Conservation (phyloP, 352 stramenopile genomes). For the Phytophthora pini region DNA sequence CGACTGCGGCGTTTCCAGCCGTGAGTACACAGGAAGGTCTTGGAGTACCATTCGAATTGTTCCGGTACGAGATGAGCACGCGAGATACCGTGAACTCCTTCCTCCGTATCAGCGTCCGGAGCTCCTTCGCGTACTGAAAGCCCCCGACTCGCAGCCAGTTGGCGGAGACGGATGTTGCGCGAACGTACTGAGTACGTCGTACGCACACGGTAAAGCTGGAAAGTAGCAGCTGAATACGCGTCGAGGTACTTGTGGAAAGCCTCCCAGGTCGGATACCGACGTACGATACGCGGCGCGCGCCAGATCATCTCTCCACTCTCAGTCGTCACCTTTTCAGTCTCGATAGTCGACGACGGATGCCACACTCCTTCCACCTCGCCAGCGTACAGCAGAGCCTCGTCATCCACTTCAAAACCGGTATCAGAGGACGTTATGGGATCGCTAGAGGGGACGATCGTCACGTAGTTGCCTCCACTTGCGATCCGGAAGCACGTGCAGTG, state of each 20-base stretch:
- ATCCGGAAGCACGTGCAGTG: slow-evolving; percentile 52
- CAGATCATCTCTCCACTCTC: slow-evolving; percentile 44
- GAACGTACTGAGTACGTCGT: slow-evolving; percentile 76
- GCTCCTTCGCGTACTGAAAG: slow-evolving; percentile 37
- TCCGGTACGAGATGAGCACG: slow-evolving; percentile 61
- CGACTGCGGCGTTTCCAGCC: slow-evolving; percentile 78
- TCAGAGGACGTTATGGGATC: slow-evolving; percentile 12
- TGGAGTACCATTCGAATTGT: slow-evolving; percentile 78
- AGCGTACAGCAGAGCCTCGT: slow-evolving; percentile 29
- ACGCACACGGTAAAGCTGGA: slow-evolving; percentile 75
- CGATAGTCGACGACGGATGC: slow-evolving; percentile 29
- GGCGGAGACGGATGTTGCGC: slow-evolving; percentile 64
- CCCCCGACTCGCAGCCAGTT: slow-evolving; percentile 49
- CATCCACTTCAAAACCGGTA: slow-evolving; percentile 27
- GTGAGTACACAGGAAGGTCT: slow-evolving; percentile 83
- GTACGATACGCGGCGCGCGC: slow-evolving; percentile 56
- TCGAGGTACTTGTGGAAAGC: slow-evolving; percentile 68
- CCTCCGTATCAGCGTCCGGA: slow-evolving; percentile 14
- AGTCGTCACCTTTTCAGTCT: slow-evolving; percentile 33
- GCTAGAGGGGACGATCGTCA: slow-evolving; percentile 38
- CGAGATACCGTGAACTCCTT: slow-evolving; percentile 29
- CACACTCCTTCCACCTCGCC: slow-evolving; percentile 43
- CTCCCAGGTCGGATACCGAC: slow-evolving; percentile 59
- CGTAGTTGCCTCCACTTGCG: slow-evolving; percentile 26
- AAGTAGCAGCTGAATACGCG: slow-evolving; percentile 63